Conservation (phyloP, 495 filamentous ascomycete genomes). For the Xylaria flabelliformis region DNA sequence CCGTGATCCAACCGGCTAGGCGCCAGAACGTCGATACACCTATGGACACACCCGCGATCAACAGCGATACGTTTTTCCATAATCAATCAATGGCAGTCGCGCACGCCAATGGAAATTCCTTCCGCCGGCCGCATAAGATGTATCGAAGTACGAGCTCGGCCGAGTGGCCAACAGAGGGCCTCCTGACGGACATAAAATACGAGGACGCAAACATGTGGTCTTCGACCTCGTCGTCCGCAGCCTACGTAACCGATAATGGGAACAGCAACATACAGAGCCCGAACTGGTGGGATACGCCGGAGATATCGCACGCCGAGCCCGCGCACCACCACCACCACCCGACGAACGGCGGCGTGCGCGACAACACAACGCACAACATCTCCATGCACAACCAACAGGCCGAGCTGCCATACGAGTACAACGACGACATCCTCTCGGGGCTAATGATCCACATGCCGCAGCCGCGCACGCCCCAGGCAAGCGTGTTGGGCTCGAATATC, state of each 20-base stretch:
- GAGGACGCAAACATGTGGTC: slow-evolving; percentile 30
- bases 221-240: slow-evolving; percentile 24
- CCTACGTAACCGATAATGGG: slow-evolving; percentile 22
- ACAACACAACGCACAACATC: slow-evolving; percentile 28
- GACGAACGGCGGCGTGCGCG: slow-evolving; percentile 23
- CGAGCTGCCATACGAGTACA: slow-evolving; percentile 40
- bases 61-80: slow-evolving; percentile 34
- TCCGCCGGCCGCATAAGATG: slow-evolving; percentile 27
- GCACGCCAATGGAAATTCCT: slow-evolving; percentile 21
- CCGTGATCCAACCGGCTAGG: slow-evolving; percentile 27
- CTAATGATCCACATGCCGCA: slow-evolving; percentile 53
- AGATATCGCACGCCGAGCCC: slow-evolving; percentile 26
- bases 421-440: slow-evolving; percentile 36
- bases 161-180: slow-evolving; percentile 41
- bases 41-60: slow-evolving; percentile 37
- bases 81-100: slow-evolving; percentile 20
- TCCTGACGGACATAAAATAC: slow-evolving; percentile 30
- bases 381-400: slow-evolving; percentile 35
- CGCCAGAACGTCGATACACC: slow-evolving; percentile 38
- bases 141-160: slow-evolving; percentile 39
- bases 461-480: slow-evolving; percentile 32
- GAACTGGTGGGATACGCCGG: slow-evolving; percentile 40
- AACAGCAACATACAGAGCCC: slow-evolving; percentile 25
- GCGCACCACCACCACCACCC: slow-evolving; percentile 16
- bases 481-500: slow-evolving; percentile 29